Base-by-base conservation (phyloP, 2,329 filamentous ascomycete genomes). In the Penicillium sp. region DNA sequence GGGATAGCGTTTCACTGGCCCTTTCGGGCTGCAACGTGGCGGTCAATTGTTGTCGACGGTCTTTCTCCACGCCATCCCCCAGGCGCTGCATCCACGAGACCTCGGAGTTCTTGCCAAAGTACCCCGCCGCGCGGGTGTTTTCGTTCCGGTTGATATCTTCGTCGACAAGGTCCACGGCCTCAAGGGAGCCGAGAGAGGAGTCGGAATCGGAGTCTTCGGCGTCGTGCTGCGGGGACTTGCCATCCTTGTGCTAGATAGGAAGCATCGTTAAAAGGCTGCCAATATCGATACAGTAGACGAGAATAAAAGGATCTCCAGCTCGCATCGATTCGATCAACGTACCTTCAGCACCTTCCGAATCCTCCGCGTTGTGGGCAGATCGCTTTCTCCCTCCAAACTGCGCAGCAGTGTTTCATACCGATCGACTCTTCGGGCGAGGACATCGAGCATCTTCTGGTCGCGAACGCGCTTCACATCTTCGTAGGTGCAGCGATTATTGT, bases 41-140 rank as follows among this genome's bases (percentile, higher is more conserved):
- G 5, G 20, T 14, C 3, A n/a, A 16, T 16, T 38, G 30, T 10
- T 46, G 31, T 13, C 46, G 50, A 43, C 56, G 50, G 36, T 63
- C 60, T 41, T 58, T 48, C 53, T 67, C 52, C 5, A 64, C 51
- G 44, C 64, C 63, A 45, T 69, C 62, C 2, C 65, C 67, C 10
- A 76, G 50, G 18, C 65, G 66, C 41, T 74, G 73, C 50, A 76
- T 66, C 74, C 74, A 76, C 2, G 68, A 66, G 27, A 74, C 58
- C 33, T 76, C 74, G 0, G 74, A 76, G 42, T 69, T 74, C 52
- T 76, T 76, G 13, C 74, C 74, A 53, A 72, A 70, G 50, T 70
- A 76, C 0, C 74, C 72, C 2, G 67, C 68, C 2, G 69, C 66
- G 27, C 70, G 61, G 6, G 68, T 64, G 14, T 63, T 63, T 28